A percentile compares a stretch with the other conserved stretches of the same genome.
Evolutionary conservation across 495 filamentous ascomycete species (phyloP).

Genomic region (Parathielavia hyrcaniae): DNA sequence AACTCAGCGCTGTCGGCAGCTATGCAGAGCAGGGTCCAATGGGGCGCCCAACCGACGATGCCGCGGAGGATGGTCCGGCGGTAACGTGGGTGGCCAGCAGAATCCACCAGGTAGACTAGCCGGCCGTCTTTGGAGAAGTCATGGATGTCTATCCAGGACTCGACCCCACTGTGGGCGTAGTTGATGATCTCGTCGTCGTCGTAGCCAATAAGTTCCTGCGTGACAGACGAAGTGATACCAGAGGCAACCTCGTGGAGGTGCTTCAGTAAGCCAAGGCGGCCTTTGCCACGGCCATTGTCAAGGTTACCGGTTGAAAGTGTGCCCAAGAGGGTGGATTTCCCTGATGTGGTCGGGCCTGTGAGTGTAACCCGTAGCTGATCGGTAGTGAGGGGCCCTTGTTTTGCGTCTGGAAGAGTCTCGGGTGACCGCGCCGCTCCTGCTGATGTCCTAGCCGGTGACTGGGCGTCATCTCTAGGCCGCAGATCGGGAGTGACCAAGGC

Average conservation of each 20-base stretch:
- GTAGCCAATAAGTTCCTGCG: constrained; percentile 90
- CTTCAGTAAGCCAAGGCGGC: constrained; percentile 76
- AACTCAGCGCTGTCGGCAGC: constrained; percentile 66
- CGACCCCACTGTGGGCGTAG: constrained; percentile 77
- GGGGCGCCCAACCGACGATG: constrained; percentile 90
- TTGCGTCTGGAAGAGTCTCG: constrained; percentile 23
- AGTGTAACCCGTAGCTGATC: constrained; percentile 87
- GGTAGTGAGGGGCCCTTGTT: constrained; percentile 40
- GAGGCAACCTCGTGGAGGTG: constrained; percentile 92
- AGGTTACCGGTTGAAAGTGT: constrained; percentile 79
- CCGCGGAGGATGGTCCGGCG: constrained; percentile 80
- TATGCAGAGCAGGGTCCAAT: constrained; percentile 86
- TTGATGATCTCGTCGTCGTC: constrained; percentile 65
- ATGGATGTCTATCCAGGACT: constrained; percentile 93
- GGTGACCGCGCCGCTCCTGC: constrained; percentile 10
- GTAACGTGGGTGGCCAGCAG: constrained; percentile 82
- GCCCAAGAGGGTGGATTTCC: constrained; percentile 86
- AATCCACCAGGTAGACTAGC: constrained; percentile 81
- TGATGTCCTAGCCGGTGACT: constrained; percentile 5
- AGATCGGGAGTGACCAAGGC: constrained; percentile 50
- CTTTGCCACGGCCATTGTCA: constrained; percentile 89
- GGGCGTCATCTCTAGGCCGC: constrained; percentile 20
- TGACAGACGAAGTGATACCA: constrained; percentile 86
- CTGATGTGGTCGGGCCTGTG: constrained; percentile 83
- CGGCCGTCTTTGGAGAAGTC: constrained; percentile 63